Evolutionary conservation across 1,139 yeast genomes (phyloP), one percentile per base, ranked within the genome.

Genomic region (Kluyveromyces marxianus): DNA sequence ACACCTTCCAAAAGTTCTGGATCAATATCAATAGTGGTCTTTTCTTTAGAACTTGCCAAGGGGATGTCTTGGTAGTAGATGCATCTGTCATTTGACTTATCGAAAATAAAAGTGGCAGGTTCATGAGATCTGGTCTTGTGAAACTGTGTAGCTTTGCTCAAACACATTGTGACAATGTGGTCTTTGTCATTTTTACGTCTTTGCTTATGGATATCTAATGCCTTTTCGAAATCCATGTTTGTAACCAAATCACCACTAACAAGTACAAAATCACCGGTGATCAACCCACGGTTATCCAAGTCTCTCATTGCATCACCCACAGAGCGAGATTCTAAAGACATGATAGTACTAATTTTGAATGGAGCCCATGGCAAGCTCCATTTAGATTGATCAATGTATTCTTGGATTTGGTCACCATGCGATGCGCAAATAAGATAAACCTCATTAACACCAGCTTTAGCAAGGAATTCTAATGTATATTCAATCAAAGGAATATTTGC

Each of bases 251-350:
- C 98, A 48, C 98, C 98, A 14, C 95, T 81, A 37, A 94, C 86
- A 38, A 92, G 73, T 50, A 94, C 69, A 58, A 92, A 92, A 66
- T 92, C 99, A 10, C 94, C 88, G 3, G 86, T 78, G 47, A 92
- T 87, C 49, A 90, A 69, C 2, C 97, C 96, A 60, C 95, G 75
- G 51, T 87, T 83, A 65, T 92, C 98, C 51, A 92, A 71, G 62
- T 90, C 97, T 64, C 98, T 77, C 95, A 92, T 84, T 30, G 95
- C 95, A 69, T 92, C 98, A 53, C 98, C 98, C 4, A 90, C 95
- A 24, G 96, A 86, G 63, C 90, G 72, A 14, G 94, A 82, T 63
- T 90, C 97, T 39, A 89, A 78, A n/a, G 95, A 79, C 72, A 86
- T 77, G 44, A 92, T 76, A 3, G 94, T 83, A 43, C 79, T 78